phyloP scores from a whole-genome alignment of 257 asterid genomes.

The Solanum lycopersicoides region DNA sequence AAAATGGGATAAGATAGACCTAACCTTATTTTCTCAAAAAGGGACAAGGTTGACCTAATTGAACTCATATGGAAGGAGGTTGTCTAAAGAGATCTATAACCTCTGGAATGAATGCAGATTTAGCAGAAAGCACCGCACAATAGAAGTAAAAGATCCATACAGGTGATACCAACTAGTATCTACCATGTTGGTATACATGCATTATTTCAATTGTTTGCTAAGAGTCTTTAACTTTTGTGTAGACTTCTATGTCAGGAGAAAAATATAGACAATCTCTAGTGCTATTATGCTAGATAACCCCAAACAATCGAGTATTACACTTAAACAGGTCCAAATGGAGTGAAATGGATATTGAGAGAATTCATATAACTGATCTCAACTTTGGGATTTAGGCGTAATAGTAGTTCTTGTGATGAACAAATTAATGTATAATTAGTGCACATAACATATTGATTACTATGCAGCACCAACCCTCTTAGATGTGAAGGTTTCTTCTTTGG shows the following conservation, averaged over 20 bases:
- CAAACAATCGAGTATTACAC: neutral
- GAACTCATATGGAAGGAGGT: neutral
- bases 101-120: neutral
- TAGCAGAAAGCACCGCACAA: neutral
- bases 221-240: neutral
- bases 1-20: neutral
- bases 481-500: neutral
- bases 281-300: neutral
- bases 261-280: neutral
- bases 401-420: neutral
- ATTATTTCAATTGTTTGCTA: neutral
- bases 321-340: neutral
- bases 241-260: neutral
- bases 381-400: neutral
- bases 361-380: neutral
- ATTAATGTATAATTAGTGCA: neutral
- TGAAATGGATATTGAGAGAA: neutral
- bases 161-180: neutral
- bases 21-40: neutral
- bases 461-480: neutral
- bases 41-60: neutral
- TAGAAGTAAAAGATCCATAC: neutral
- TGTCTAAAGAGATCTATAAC: neutral
- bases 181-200: neutral
- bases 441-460: neutral